These are phyloP conservation scores for Wallacemonas sp. DNA, from an alignment of 208 protist genomes.

Conservation along the genomic window DNA sequence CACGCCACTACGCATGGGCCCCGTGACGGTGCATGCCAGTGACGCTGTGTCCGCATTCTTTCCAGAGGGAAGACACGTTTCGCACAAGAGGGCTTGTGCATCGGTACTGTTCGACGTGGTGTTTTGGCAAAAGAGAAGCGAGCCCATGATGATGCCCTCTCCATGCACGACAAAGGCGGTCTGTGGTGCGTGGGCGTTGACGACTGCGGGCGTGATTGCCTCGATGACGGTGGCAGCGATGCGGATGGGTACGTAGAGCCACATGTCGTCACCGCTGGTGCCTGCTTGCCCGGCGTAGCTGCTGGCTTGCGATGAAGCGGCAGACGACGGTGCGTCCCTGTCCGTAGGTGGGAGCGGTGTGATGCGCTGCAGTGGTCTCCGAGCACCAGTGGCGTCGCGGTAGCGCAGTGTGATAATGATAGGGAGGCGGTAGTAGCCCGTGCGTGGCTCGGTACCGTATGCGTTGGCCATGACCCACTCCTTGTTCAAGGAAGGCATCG, in stretches of 20 bases:
- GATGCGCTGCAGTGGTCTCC: conserved; percentile 17
- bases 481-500: conserved; percentile 17
- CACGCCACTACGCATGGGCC: background rate
- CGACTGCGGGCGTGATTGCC: conserved; percentile 14
- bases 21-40: background rate
- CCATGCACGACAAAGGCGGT: conserved; percentile 24
- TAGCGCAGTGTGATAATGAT: conserved; percentile 22
- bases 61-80: conserved; percentile 17
- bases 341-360: conserved; percentile 11
- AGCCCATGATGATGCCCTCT: conserved; percentile 5
- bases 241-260: conserved; percentile 25
- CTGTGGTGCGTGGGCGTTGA: conserved; percentile 24
- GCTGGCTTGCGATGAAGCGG: too few relatives aligned
- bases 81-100: conserved; percentile 7
- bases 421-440: conserved; percentile 10
- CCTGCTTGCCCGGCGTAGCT: too few relatives aligned
- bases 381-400: background rate
- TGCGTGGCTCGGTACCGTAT: conserved; percentile 4
- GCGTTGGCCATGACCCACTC: conserved; percentile 12
- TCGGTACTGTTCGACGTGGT: too few relatives aligned
- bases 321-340: background rate
- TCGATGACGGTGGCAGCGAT: conserved; percentile 12
- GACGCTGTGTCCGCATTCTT: background rate
- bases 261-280: background rate
- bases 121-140: background rate